Percentiles rank a stretch among this genome's conserved stretches.
phyloP scores from a whole-genome alignment of 345 rosid species.

The Erucastrum elatum region DNA sequence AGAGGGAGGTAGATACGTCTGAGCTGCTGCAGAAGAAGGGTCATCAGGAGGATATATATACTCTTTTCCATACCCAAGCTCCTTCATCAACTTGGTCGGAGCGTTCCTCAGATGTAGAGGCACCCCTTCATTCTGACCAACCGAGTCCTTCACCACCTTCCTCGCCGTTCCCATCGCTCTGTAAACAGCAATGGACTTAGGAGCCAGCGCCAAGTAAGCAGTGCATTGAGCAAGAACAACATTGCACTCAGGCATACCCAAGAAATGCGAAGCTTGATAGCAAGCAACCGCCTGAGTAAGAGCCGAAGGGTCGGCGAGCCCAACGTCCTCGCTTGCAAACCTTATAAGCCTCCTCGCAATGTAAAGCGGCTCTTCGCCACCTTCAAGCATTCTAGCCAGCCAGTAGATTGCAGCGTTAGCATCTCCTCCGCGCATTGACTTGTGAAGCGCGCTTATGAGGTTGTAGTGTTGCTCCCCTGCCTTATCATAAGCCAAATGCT shows the following conservation, averaged over 20 bases:
- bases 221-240: constrained; percentile 79
- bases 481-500: constrained; percentile 77
- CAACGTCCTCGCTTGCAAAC: constrained; percentile 88
- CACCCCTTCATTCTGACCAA: constrained; percentile 84
- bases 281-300: constrained; percentile 83
- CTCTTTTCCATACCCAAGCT: constrained; percentile 73
- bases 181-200: constrained; percentile 71
- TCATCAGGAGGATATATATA: constrained; percentile 73
- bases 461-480: constrained; percentile 88
- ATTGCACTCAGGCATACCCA: constrained; percentile 84
- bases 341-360: constrained; percentile 75
- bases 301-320: constrained; percentile 74
- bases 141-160: constrained; percentile 63
- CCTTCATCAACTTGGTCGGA: constrained; percentile 80
- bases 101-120: constrained; percentile 86
- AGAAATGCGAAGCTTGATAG: constrained; percentile 86
- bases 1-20: constrained; percentile 65
- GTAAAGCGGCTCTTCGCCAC: constrained; percentile 86
- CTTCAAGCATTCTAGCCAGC: constrained; percentile 83
- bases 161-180: constrained; percentile 67
- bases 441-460: constrained; percentile 78
- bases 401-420: constrained; percentile 82
- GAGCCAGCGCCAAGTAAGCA: constrained; percentile 79
- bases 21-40: constrained; percentile 50
- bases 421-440: constrained; percentile 82